phyloP scores from a whole-genome alignment of 192 early-diverging fungal species.

The Mortierella antarctica region DNA sequence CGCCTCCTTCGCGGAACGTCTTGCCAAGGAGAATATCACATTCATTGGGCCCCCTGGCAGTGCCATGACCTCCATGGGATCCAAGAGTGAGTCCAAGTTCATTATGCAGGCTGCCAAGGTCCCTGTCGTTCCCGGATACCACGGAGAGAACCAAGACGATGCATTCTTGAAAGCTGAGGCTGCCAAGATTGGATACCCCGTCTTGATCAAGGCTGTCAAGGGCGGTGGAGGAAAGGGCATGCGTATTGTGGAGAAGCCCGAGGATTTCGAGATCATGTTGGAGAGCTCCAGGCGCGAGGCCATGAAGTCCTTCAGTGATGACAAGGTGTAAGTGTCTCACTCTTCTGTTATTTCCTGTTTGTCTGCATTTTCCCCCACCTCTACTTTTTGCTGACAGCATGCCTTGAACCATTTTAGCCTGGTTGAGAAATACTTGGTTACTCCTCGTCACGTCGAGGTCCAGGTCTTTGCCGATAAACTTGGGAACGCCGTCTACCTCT shows the following conservation, averaged over 20 bases:
- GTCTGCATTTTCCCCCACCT: background rate
- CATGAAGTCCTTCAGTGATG: slow-evolving; percentile 91
- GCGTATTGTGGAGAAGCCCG: slow-evolving; percentile 83
- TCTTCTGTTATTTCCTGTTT: background rate
- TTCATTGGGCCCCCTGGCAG: slow-evolving; percentile 94
- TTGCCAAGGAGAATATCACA: slow-evolving; percentile 70
- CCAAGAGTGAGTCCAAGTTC: slow-evolving; percentile 92
- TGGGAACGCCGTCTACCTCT: slow-evolving; percentile 91
- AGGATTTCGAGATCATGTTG: slow-evolving; percentile 89
- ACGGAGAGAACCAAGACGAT: slow-evolving; percentile 87
- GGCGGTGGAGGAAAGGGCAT: slow-evolving; percentile 99
- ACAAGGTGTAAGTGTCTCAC: slow-evolving; percentile 66
- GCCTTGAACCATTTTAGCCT: slow-evolving; percentile 47
- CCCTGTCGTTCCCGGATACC: slow-evolving; percentile 94
- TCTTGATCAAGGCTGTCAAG: slow-evolving; percentile 97
- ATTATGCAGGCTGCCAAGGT: slow-evolving; percentile 93
- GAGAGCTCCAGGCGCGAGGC: slow-evolving; percentile 88
- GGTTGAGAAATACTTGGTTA: slow-evolving; percentile 91
- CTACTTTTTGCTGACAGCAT: background rate
- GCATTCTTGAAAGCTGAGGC: slow-evolving; percentile 79
- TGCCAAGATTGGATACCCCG: slow-evolving; percentile 90
- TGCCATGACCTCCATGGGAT: slow-evolving; percentile 93
- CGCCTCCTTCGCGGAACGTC: slow-evolving; percentile 83
- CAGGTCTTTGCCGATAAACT: slow-evolving; percentile 94
- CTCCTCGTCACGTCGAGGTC: slow-evolving; percentile 94